These are phyloP conservation scores for Paramecium octaurelia DNA, from an alignment of 73 alveolate genomes.

Conservation along the genomic window DNA sequence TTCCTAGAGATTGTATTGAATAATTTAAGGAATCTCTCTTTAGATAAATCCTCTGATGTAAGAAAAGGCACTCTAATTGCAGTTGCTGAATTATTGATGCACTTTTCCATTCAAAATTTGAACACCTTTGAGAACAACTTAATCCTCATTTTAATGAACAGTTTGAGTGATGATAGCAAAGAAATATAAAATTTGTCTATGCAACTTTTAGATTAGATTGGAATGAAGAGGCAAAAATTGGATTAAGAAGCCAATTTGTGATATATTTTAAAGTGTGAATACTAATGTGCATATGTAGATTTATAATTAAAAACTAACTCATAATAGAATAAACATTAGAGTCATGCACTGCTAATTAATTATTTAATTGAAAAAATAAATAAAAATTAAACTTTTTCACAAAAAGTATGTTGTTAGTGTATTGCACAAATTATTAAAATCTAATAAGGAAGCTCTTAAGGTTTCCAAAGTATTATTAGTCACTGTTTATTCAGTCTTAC, in stretches of 20 bases:
- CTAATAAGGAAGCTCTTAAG: background rate
- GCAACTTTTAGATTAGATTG: slow-evolving; percentile 71
- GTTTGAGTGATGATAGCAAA: slow-evolving; percentile 79
- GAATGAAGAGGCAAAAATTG: slow-evolving; percentile 69
- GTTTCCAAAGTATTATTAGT: background rate
- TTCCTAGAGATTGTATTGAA: slow-evolving; percentile 69
- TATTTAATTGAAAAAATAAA: background rate
- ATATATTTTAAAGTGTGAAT: background rate
- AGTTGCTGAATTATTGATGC: slow-evolving; percentile 68
- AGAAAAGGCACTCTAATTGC: slow-evolving; percentile 68
- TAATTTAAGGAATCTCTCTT: slow-evolving; percentile 61
- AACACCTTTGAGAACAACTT: slow-evolving; percentile 69
- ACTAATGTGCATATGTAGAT: background rate
- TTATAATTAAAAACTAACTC: background rate
- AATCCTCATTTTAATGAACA: slow-evolving; percentile 66
- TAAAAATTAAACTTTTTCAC: background rate
- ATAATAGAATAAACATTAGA: no score
- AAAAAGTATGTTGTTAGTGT: slow-evolving; percentile 30
- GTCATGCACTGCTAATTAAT: background rate
- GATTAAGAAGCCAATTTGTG: slow-evolving; percentile 54
- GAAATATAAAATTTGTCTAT: slow-evolving; percentile 66
- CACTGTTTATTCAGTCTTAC: background rate
- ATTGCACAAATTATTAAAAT: slow-evolving; percentile 22
- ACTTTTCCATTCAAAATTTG: slow-evolving; percentile 70
- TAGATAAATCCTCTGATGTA: slow-evolving; percentile 75